A percentile compares a stretch with the other conserved stretches of the same genome.
These are phyloP conservation scores for Epichloe uncinata DNA, from an alignment of 2,329 filamentous ascomycete species.

Conservation along the genomic window DNA sequence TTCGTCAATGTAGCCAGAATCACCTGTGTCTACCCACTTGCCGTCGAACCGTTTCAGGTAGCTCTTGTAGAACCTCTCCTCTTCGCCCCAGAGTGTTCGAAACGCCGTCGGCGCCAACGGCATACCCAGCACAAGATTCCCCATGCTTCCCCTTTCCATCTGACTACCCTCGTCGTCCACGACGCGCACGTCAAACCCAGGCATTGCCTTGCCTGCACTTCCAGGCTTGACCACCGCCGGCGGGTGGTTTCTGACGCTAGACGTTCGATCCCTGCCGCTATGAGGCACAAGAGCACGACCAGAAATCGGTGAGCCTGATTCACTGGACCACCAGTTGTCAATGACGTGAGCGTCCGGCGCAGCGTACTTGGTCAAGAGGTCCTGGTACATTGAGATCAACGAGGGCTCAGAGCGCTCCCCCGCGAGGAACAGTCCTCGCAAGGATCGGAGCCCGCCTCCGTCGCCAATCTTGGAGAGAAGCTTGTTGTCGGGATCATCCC, in stretches of 20 bases:
- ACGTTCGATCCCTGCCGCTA: slow-evolving; percentile 40
- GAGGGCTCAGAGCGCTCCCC: slow-evolving; percentile 77
- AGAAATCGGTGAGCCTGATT: slow-evolving; percentile 45
- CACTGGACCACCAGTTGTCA: slow-evolving; percentile 50
- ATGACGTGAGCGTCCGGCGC: slow-evolving; percentile 44
- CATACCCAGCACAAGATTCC: slow-evolving; percentile 76
- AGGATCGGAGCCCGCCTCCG: slow-evolving; percentile 54
- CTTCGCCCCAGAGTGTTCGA: slow-evolving; percentile 74
- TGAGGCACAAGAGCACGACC: slow-evolving; percentile 43
- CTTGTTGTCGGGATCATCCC: slow-evolving; percentile 66
- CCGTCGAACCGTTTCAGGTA: slow-evolving; percentile 75
- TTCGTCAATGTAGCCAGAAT: slow-evolving; percentile 73
- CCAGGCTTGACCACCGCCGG: slow-evolving; percentile 59
- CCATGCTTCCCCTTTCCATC: slow-evolving; percentile 61
- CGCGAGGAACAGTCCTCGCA: slow-evolving; percentile 70
- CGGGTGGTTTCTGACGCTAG: slow-evolving; percentile 23
- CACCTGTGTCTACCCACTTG: slow-evolving; percentile 80
- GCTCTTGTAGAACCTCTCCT: slow-evolving; percentile 70
- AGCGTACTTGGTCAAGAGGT: slow-evolving; percentile 53
- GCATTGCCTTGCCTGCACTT: slow-evolving; percentile 81
- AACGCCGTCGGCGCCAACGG: slow-evolving; percentile 80
- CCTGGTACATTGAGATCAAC: slow-evolving; percentile 70
- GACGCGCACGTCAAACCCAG: slow-evolving; percentile 75
- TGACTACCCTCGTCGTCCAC: slow-evolving; percentile 71
- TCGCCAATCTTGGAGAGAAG: slow-evolving; percentile 50